phyloP scores from a whole-genome alignment of 2,329 filamentous ascomycete species.

The Pseudogymnoascus sp. region DNA sequence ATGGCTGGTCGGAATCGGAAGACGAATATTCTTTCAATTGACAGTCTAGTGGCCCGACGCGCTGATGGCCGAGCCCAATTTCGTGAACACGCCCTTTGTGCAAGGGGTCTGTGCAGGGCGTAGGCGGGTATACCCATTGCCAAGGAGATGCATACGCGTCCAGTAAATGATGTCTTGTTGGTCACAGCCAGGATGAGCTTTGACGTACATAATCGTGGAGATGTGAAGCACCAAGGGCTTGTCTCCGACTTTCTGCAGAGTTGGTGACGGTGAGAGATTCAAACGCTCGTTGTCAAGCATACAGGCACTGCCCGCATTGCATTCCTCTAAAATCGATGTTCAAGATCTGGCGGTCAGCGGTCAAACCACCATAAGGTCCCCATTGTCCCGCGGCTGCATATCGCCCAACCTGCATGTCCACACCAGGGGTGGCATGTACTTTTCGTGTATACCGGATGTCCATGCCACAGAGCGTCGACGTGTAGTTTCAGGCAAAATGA shows the following conservation, averaged over 20 bases:
- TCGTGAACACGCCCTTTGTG: background rate
- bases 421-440: background rate
- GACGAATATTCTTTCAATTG: background rate
- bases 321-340: background rate
- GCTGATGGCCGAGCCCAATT: background rate
- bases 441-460: background rate
- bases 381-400: background rate
- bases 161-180: conserved; percentile 3
- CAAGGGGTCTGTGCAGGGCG: background rate
- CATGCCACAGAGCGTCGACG: background rate
- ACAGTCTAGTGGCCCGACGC: background rate
- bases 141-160: background rate
- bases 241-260: conserved; percentile 6
- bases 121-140: background rate
- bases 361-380: conserved; percentile 4
- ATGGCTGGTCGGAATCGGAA: background rate
- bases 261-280: conserved; percentile 3
- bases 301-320: background rate
- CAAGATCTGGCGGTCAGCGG: conserved; percentile 3
- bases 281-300: background rate
- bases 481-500: conserved; percentile 4
- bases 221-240: background rate
- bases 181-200: background rate
- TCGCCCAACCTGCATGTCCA: background rate
- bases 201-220: background rate